Base-by-base conservation (phyloP, 495 filamentous ascomycete genomes). In the Neurospora sp. region DNA sequence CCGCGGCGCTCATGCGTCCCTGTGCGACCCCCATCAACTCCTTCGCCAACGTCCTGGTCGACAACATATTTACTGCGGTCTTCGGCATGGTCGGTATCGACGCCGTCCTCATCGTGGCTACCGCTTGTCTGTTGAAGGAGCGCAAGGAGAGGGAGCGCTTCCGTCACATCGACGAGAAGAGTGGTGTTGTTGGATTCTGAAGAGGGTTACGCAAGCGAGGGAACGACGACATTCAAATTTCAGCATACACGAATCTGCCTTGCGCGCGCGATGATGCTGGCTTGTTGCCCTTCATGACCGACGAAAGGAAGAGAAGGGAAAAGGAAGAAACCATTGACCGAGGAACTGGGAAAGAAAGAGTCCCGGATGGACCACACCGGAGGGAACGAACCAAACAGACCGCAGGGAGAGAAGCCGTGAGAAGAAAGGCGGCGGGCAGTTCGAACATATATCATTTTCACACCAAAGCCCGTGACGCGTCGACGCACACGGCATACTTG, bases 1-100 rank as follows among this genome's bases (percentile, higher is more conserved):
- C 87, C 40, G 91, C 91, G 7, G 88, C 90, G n/a, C 79, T 89
- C 10, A 88, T 88, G 81, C 82, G 84, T 68, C 90, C 90, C 3
- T 94, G 91, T 76, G 83, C 90, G 12, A 79, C 84, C 6, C 86
- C 89, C 5, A 89, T 93, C 76, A 85, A 84, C 39, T 83, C 77
- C 42, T 92, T 88, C 74, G 87, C 89, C 40, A 92, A 92, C 80
- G 83, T 84, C 70, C 91, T 89, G 77, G 79, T 93, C 53, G 89
- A 91, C 79, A 78, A 89, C 75, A 87, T 94, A 79, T 94, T 94
- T 80, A 93, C 91, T 16, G 89, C 87, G 41, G 82, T 89, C 45
- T 93, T 93, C 76, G 91, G 91, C 74, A 88, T 93, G 79, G 91
- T 93, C 69, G 91, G 87, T 48, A 81, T 92, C 74, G 90, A 91